Evolutionary conservation across 1,284 basidiomycete genomes (phyloP), one percentile per base, ranked within the genome.

Genomic region (Fomitopsis palustris): DNA sequence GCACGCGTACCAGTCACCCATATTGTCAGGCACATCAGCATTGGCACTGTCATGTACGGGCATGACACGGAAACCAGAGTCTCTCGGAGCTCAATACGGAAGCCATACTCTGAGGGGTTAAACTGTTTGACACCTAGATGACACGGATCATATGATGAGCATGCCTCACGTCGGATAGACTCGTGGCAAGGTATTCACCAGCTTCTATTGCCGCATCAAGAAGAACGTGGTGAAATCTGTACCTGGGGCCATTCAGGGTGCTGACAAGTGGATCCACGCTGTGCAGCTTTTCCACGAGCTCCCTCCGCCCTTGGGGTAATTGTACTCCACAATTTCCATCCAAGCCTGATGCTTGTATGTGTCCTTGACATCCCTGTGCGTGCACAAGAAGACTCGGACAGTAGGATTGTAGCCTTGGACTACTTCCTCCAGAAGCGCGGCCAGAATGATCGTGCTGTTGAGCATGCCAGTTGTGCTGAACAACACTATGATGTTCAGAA

Each of bases 91-190:
- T 4, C 59, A 27, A 41, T 61, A 54, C 17, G 59, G 29, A 31
- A 54, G 17, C 59, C 55, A 42, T 42, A 61, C 21, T 61, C 55
- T 4, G 59, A 61, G n/a, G 55, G 59, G 31, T 61, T 57, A 21
- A 57, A 49, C 3, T 55, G 55, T 27, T 38, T 38, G 19, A 61
- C 59, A 38, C 56, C 55, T 61, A 12, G 23, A 23, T 7, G 23
- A 25, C 43, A 27, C n/a, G 6, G 10, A 43, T 7, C 17, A 23
- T 10, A 45, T 23, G 9, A 17, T 45, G 16, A 45, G 43, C 43
- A 12, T 45, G 23, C 23, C 23, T 45, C 23, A 27, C 43, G 43
- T 45, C 43, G 16, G 27, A 31, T 6, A 21, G 19, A 4, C 17
- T 37, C 23, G 47, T 17, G 57, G 21, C 12, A 12, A 51, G 21